A percentile compares a stretch with the other conserved stretches of the same genome.
phyloP scores from a whole-genome alignment of 139 green algal species.

The Auxenochlorella pyrenoidosa region DNA sequence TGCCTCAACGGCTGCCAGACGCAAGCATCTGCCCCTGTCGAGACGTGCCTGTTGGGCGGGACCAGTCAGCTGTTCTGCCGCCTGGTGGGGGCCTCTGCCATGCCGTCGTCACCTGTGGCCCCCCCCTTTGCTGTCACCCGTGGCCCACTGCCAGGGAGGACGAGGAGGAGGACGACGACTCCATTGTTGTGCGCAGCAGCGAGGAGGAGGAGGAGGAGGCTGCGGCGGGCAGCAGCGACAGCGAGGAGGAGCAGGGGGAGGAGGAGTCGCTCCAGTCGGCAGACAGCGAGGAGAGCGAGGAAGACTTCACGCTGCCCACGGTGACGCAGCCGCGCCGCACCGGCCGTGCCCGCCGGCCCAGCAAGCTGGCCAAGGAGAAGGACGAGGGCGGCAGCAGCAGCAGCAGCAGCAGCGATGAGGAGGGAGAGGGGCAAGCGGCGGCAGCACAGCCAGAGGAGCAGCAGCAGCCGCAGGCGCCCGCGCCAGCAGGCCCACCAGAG shows the following conservation, averaged over 20 bases:
- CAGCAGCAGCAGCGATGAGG: background rate
- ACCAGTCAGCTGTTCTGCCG: background rate
- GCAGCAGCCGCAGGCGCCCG: background rate
- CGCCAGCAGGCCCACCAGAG: background rate
- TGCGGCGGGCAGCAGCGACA: background rate
- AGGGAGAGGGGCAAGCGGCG: background rate
- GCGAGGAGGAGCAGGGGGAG: background rate
- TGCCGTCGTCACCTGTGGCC: background rate
- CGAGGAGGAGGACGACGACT: slow-evolving; percentile 23
- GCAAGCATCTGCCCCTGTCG: background rate
- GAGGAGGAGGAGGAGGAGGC: slow-evolving; percentile 27
- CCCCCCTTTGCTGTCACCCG: background rate
- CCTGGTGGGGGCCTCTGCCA: too few species aligned
- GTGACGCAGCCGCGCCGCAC: slow-evolving; percentile 13
- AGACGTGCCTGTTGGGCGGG: background rate
- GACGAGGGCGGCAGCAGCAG: background rate
- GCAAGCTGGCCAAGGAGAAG: background rate
- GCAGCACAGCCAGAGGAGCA: background rate
- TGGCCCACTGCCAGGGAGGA: background rate
- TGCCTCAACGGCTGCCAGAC: background rate
- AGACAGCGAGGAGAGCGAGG: slow-evolving; percentile 18
- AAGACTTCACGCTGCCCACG: slow-evolving; percentile 6
- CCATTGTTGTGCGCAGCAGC: slow-evolving; percentile 22
- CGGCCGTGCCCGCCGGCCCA: background rate
- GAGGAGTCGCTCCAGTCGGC: background rate